Evolutionary conservation across 352 stramenopile species (phyloP).

Genomic region (Salisapilia sapeloensis): DNA sequence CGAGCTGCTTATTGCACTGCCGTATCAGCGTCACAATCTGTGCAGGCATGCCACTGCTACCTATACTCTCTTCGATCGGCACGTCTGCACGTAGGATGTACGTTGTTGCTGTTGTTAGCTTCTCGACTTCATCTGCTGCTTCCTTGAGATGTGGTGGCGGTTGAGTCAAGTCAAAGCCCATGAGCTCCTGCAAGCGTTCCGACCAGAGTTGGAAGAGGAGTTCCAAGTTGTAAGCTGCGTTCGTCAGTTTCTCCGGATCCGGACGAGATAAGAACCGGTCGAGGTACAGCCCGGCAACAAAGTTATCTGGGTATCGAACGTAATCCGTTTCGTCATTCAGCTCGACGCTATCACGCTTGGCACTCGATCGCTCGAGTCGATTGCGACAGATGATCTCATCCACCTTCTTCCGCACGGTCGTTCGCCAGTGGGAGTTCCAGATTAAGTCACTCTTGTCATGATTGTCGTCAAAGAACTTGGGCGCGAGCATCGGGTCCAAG

Average conservation of each 20-base stretch:
- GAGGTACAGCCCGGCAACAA: constrained; percentile 56
- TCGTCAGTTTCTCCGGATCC: constrained; percentile 55
- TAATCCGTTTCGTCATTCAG: constrained; percentile 45
- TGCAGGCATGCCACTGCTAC: constrained; percentile 40
- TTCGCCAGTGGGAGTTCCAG: constrained; percentile 65
- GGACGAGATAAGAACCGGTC: constrained; percentile 52
- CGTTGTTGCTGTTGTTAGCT: constrained; percentile 49
- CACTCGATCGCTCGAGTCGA: constrained; percentile 39
- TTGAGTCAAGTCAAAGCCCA: constrained; percentile 45
- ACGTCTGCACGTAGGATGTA: constrained; percentile 48
- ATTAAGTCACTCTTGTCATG: constrained; percentile 73
- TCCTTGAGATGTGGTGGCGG: constrained; percentile 26
- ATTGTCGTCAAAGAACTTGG: constrained; percentile 69
- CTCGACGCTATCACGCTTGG: constrained; percentile 66
- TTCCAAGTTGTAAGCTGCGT: constrained; percentile 62
- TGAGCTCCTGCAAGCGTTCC: constrained; percentile 28
- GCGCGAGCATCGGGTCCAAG: constrained; percentile 45
- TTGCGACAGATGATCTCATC: constrained; percentile 70
- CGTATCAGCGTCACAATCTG: constrained; percentile 62
- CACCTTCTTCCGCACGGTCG: constrained; percentile 53
- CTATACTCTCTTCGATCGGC: constrained; percentile 52
- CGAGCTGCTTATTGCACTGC: constrained; percentile 47
- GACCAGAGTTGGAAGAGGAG: constrained; percentile 58
- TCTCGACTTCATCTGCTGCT: constrained; percentile 34
- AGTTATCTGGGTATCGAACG: constrained; percentile 41